Conservation (phyloP, 2,329 filamentous ascomycete species). For the Ustulina deusta region DNA sequence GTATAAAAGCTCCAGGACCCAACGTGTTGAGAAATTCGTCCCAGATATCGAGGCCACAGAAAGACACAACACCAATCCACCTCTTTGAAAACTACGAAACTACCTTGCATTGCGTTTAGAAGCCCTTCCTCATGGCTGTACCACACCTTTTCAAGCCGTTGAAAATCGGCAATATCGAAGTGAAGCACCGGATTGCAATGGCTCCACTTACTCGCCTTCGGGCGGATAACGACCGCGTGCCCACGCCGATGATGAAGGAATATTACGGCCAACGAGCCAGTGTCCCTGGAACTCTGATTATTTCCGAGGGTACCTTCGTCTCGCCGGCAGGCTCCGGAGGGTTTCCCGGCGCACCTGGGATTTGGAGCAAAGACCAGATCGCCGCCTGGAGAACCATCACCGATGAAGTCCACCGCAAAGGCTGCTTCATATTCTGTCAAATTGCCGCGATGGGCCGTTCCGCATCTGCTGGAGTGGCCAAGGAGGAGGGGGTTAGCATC, state of each 20-base stretch:
- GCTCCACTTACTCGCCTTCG: conserved; percentile 66
- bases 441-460: conserved; percentile 69
- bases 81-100: neutral
- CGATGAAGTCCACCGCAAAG: conserved; percentile 69
- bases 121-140: conserved; percentile 33
- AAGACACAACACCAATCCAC: neutral
- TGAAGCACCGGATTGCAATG: conserved; percentile 53
- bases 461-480: conserved; percentile 49
- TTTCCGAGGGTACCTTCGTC: conserved; percentile 67
- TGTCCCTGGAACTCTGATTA: conserved; percentile 57
- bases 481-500: conserved; percentile 39
- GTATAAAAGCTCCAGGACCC: conserved; percentile 17
- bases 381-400: conserved; percentile 68
- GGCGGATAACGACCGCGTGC: conserved; percentile 56
- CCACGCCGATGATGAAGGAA: conserved; percentile 51
- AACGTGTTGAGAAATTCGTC: neutral
- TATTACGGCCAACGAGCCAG: conserved; percentile 48
- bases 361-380: conserved; percentile 65
- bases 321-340: conserved; percentile 58
- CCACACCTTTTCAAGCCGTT: conserved; percentile 46
- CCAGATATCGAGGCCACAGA: neutral
- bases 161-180: conserved; percentile 43
- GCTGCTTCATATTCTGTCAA: conserved; percentile 68
- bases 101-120: neutral
- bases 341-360: conserved; percentile 62